Base-by-base conservation (phyloP, 805 yeast species). In the Metschnikowia chrysomelidarum region DNA sequence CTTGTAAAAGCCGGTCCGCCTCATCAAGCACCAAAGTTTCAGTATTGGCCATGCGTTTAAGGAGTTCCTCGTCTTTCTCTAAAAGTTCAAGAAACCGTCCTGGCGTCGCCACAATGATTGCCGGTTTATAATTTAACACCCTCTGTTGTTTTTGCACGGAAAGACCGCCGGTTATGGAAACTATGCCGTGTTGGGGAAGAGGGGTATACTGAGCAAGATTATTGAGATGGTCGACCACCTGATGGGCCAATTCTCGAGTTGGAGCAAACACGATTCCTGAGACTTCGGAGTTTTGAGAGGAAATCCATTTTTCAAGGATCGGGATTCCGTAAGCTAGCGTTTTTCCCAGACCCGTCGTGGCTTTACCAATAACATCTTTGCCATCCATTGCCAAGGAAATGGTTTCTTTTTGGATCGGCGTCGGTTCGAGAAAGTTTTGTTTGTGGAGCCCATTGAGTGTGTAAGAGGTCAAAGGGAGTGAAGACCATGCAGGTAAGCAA, bases 261-360 rank as follows among this genome's bases (percentile, higher is more conserved):
- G 99, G 99, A 0, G 96, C 83, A 53, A 93, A 84, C 19, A 93
- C 75, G 9, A 93, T 66, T 4, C 88, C 98, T 4, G 78, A 64
- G n/a, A 6, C 19, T 3, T 16, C 29, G 3, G 5, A 22, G 13
- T 30, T 34, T 32, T 15, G 25, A n/a, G n/a, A n/a, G 20, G 36
- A 18, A n/a, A 78, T 49, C 40, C 76, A 73, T 40, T 71, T 75
- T 53, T 91, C 96, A 41, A 93, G 59, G 19, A 94, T 81, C 7
- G 98, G 97, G 18, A 93, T 76, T 29, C 96, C 96, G 58, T 87
- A 93, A 0, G 98, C 99, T 39, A 89, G 67, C 0, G 98, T 93
- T 57, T 93, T 93, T 71, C 98, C 98, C 1, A 96, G 86, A 57
- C 98, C 98, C 1, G 98, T 93, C 8, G 93, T 82, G 11, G 98